A percentile compares a stretch with the other conserved stretches of the same genome.
Evolutionary conservation across 306 rosid species (phyloP).

Genomic region (Adenanthera pavonina): DNA sequence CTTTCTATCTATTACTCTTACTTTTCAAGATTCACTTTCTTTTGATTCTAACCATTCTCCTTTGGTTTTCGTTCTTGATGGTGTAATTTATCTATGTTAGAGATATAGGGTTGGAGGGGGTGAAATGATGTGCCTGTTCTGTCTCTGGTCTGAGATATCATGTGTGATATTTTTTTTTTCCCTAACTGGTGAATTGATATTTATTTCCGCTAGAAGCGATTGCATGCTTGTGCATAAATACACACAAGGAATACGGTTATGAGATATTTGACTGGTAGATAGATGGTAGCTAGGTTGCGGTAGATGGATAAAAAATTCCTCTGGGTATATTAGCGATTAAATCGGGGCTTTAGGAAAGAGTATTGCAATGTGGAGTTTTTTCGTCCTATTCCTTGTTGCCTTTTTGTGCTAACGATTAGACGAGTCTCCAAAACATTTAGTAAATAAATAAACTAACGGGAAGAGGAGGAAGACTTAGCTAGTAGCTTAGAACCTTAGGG

Average conservation of each 20-base stretch:
- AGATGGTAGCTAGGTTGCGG: not conserved
- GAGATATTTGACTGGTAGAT: not conserved
- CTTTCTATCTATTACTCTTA: not conserved
- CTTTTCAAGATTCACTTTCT: not conserved
- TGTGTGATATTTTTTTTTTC: not conserved
- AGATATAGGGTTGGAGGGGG: not conserved
- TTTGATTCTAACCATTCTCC: not conserved
- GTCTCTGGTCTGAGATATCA: not conserved
- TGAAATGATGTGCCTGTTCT: not conserved
- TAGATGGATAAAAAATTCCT: not conserved
- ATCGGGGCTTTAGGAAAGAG: not conserved
- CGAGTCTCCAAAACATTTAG: not conserved
- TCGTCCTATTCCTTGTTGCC: not conserved
- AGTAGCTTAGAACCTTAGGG: not conserved
- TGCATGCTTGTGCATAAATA: not conserved
- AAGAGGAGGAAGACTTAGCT: not conserved
- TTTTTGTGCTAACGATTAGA: not conserved
- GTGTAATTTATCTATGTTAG: not conserved
- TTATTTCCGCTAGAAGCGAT: not conserved
- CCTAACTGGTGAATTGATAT: not conserved
- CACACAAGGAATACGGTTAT: too few relatives aligned
- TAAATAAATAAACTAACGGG: not conserved
- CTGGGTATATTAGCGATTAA: not conserved
- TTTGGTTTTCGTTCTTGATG: too few relatives aligned
- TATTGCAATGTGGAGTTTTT: not conserved